Conservation (phyloP, 2,329 filamentous ascomycete genomes). For the Leptographium procerum region DNA sequence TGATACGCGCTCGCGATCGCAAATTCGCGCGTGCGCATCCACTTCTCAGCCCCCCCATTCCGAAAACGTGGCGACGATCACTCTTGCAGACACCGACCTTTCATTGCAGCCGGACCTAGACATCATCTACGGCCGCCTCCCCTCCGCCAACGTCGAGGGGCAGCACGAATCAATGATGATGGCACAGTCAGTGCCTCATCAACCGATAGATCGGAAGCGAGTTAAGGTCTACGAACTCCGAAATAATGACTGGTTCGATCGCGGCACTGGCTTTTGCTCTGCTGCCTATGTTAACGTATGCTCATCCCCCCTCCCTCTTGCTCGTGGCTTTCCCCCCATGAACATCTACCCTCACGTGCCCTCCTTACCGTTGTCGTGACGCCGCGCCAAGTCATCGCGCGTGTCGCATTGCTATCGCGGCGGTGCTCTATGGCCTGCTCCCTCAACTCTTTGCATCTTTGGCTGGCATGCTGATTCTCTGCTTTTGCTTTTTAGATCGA, state of each 20-base stretch:
- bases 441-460: neutral
- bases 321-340: neutral
- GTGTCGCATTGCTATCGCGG: neutral
- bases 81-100: conserved; percentile 40
- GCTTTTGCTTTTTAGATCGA: conserved; percentile 32
- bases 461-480: neutral
- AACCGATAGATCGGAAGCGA: conserved; percentile 56
- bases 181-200: conserved; percentile 61
- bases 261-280: conserved; percentile 90
- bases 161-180: conserved; percentile 55
- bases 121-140: conserved; percentile 38
- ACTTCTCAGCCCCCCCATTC: conserved; percentile 13
- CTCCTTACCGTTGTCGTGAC: neutral
- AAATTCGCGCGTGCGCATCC: conserved; percentile 12
- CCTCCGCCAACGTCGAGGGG: conserved; percentile 29
- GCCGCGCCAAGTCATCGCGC: neutral
- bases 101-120: conserved; percentile 51
- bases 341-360: neutral
- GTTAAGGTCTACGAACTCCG: conserved; percentile 99
- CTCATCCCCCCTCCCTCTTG: conserved; percentile 8
- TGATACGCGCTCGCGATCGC: conserved; percentile 15
- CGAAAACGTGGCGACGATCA: conserved; percentile 43
- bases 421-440: conserved; percentile 1
- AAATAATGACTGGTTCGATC: conserved; percentile 98
- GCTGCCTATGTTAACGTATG: conserved; percentile 65